Evolutionary conservation across 2,329 filamentous ascomycete genomes (phyloP), one percentile per base, ranked within the genome.

Genomic region (Dendrostoma leiphaemia): DNA sequence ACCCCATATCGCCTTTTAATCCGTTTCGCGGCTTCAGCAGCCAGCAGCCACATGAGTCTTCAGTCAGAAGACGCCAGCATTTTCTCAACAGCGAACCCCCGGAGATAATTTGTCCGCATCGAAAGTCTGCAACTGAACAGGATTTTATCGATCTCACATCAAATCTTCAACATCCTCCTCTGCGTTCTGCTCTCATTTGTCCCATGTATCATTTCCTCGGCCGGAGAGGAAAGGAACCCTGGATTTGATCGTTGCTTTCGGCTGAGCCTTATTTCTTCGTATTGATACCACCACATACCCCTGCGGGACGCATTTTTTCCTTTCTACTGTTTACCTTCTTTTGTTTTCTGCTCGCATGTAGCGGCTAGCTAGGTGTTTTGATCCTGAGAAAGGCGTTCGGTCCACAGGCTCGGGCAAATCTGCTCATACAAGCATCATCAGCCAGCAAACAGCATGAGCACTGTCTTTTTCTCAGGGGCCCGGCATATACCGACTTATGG

Each of bases 241-340:
- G 55, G 51, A 51, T 55, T 31, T 40, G 49, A 37, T 48, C 48
- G 44, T 34, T 41, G 41, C 52, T 44, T 45, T 26, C 40, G 54
- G 54, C 46, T 47, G 45, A 55, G 51, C 55, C 41, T 31, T 34
- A 40, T 31, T 49, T 52, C 21, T 47, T 38, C 52, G 37, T 41
- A 48, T 55, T 58, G 56, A 58, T 58, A 58, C 56, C 56, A 56
- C 50, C 31, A 45, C 54, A 49, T 51, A 28, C 52, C 48, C 56
- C 46, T 48, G 45, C 12, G 34, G 15, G 48, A 23, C 26, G 31
- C 12, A 32, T 13, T 37, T n/a, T n/a, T 15, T 46, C 28, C 21
- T 47, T 2, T 23, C 17, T 32, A 15, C 34, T 34, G 13, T 32
- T 13, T 32, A 8, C 19, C n/a, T 21, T 28, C 17, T 23, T 46